These are phyloP conservation scores for Xylaria sp. DNA, from an alignment of 2,329 filamentous ascomycete genomes.

Conservation along the genomic window DNA sequence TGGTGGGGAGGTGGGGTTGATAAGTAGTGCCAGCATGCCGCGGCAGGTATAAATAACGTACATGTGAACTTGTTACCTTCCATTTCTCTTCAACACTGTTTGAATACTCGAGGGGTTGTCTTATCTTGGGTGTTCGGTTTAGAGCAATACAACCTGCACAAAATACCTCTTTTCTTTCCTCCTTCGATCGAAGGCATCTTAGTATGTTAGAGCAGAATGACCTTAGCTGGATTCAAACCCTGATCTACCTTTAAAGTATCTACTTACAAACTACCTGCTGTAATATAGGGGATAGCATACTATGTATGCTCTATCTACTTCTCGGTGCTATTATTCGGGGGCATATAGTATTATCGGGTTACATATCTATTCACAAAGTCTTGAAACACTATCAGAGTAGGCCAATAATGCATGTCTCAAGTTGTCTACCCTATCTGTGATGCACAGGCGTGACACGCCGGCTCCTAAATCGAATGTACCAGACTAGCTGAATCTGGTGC, in stretches of 20 bases:
- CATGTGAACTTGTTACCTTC: neutral
- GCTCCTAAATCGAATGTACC: neutral
- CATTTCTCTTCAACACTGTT: neutral
- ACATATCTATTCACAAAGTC: neutral
- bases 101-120: neutral
- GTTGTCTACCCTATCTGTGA: neutral
- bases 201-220: neutral
- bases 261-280: no score
- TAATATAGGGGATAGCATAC: no score
- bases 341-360: no score
- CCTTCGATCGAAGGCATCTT: neutral
- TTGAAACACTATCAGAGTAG: neutral
- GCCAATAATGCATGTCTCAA: neutral
- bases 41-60: neutral
- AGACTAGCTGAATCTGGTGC: neutral
- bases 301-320: no score
- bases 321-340: no score
- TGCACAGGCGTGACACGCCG: neutral
- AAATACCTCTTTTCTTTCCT: neutral
- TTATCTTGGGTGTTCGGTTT: neutral
- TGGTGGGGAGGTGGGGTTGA: slow-evolving; percentile 22
- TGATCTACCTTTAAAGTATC: no score
- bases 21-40: neutral
- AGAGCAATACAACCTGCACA: neutral
- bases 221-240: neutral